Base-by-base conservation (phyloP, 2,329 filamentous ascomycete species). In the Magnaporthiopsis rhizophila region DNA sequence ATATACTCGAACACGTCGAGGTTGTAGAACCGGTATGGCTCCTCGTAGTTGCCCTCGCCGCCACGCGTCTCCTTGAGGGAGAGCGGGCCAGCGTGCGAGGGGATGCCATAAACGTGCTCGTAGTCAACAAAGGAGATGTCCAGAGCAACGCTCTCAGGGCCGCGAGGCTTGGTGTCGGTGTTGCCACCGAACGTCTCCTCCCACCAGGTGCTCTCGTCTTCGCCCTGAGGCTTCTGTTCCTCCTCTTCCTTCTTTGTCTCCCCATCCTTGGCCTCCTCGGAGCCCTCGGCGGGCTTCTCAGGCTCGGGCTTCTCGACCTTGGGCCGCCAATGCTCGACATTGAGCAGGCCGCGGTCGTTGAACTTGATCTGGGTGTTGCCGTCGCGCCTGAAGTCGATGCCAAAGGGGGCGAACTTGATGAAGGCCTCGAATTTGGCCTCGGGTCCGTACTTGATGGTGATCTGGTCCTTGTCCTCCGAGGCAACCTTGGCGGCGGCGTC, bases 1-100 rank as follows among this genome's bases (percentile, higher is more conserved):
- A 97, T 89, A 75, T 99, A 99, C 78, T 99, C 95, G 71, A 99
- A 99, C 13, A 99, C 95, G 74, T 99, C 95, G 38, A 91, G 85
- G 75, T 99, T 99, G 80, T 97, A 97, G 75, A 99, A 78, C 53
- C 95, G 86, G 78, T 99, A 99, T 0, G 95, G 95, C 67, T 99
- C 91, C 12, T 84, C 81, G 76, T 95, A 92, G 70, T 92, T 91
- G 66, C 90, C 92, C 26, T 92, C 86, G 30, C 92, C 92, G 63
- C 94, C 95, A 64, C 92, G 89, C 15, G 95, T 99, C 74, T 96
- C 87, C 77, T 90, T 95, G 69, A 99, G 79, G 0, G 94, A 96
- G 59, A 99, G 75, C 8, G 93, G 88, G 2, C 93, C 92, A 50
- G 95, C 86, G 77, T 99, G 95, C 73, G 96, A 93, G 1, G 95